Conservation (phyloP, 2,329 filamentous ascomycete species). For the Leptographium wingfieldii region DNA sequence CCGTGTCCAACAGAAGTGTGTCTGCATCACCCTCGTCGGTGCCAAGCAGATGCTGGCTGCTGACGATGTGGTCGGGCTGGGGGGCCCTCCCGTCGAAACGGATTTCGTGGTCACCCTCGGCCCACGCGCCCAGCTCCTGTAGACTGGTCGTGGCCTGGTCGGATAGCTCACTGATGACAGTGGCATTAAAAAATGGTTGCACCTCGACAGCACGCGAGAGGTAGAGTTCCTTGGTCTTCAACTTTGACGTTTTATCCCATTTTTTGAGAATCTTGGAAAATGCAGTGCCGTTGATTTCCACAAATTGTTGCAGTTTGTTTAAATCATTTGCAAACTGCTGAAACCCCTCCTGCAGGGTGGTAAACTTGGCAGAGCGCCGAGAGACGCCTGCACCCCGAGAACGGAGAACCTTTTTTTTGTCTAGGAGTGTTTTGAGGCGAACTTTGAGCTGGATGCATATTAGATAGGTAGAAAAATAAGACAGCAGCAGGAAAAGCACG, state of each 20-base stretch:
- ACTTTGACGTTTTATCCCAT: conserved; percentile 99
- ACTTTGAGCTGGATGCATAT: conserved; percentile 61
- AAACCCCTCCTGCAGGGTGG: conserved; percentile 89
- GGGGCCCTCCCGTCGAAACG: conserved; percentile 48
- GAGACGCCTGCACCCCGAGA: conserved; percentile 64
- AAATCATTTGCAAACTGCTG: conserved; percentile 94
- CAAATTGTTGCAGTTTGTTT: conserved; percentile 96
- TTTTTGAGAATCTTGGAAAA: conserved; percentile 99
- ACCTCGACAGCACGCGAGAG: conserved; percentile 92
- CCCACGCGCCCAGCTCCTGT: conserved; percentile 91
- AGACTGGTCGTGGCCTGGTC: conserved; percentile 95
- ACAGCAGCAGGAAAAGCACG: not conserved
- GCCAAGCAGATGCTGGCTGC: conserved; percentile 51
- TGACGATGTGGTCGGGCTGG: conserved; percentile 47
- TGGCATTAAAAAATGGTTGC: conserved; percentile 94
- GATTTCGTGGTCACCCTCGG: conserved; percentile 78
- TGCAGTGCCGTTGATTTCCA: conserved; percentile 93
- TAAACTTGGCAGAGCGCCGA: conserved; percentile 83
- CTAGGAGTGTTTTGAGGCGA: conserved; percentile 77
- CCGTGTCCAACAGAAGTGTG: conserved; percentile 74
- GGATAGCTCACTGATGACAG: conserved; percentile 91
- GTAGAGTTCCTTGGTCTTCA: conserved; percentile 94
- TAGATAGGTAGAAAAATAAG: not conserved
- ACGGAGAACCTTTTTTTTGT: conserved; percentile 89
- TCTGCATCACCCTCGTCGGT: conserved; percentile 87